Evolutionary conservation across 148 eudicot species (phyloP), one percentile per base, ranked within the genome.

Genomic region (Diospyros lotus): DNA sequence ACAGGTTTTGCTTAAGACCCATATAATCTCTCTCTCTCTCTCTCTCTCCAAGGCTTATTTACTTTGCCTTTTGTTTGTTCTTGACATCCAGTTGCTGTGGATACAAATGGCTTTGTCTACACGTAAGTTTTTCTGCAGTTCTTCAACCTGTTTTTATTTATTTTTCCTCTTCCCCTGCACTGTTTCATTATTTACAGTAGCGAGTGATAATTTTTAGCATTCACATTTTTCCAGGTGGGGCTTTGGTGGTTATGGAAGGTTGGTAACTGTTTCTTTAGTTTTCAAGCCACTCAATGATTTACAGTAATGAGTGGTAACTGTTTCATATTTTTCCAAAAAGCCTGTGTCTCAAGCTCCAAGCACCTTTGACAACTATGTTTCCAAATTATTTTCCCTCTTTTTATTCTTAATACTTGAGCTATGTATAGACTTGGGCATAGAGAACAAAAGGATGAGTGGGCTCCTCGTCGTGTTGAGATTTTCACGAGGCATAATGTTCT

Each of bases 161-260:
- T 45, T 17, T 59, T 2, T 51, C 53, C 51, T 15, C 10, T 2
- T 53, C 14, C 68, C 51, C 42, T 41, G 60, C 28, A 28, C 28
- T 28, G 46, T 73, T 73, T 66, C 44, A 55, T 76, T 77, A 60
- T 72, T 1, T 41, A 42, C 41, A 28, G 40, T 40, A 48, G 17
- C 10, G 3, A 64, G 54, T 58, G 13, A 43, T 59, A 38, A 42
- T 54, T 45, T 17, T 44, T 72, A 12, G 42, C 17, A 60, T 43
- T 15, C 39, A 14, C 61, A 41, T 77, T 41, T 81, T 9, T 79
- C 74, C 83, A 96, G 99, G 84, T 96, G 99, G 99, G 99, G 99
- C 67, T 91, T 48, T 84, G 99, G 99, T 67, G 99, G 99, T 74
- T 91, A 96, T 84, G 99, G 99, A 84, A 93, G 99, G 99, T 96